Evolutionary conservation across 176 grass and related monocot genomes (phyloP).

Genomic region (Lolium multiflorum): DNA sequence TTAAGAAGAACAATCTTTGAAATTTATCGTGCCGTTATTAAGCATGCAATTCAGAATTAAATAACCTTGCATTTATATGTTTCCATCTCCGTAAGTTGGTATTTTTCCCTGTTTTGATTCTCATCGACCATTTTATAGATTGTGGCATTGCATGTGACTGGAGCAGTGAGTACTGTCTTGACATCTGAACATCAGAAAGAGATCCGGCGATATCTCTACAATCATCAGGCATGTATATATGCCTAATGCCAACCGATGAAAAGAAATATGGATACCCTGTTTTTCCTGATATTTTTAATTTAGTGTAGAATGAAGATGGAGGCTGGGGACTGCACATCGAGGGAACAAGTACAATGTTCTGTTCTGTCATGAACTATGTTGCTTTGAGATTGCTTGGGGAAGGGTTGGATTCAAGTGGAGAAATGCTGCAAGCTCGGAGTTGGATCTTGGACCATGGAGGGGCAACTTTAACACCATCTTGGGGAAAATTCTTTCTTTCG

Average conservation of each 20-base stretch:
- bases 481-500: constrained; percentile 96
- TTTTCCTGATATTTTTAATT: constrained; percentile 7
- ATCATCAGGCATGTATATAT: constrained; percentile 68
- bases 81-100: neutral
- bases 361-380: constrained; percentile 79
- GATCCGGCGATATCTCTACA: constrained; percentile 84
- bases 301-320: constrained; percentile 81
- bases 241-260: neutral
- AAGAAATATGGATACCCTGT: neutral
- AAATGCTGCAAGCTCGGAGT: constrained; percentile 73
- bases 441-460: constrained; percentile 93
- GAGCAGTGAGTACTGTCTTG: constrained; percentile 64
- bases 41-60: constrained; percentile 52
- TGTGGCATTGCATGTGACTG: constrained; percentile 62
- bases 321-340: constrained; percentile 97
- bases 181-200: constrained; percentile 72
- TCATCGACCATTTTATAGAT: neutral
- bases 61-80: neutral
- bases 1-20: neutral
- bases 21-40: neutral
- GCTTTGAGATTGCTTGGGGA: constrained; percentile 86
- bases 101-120: neutral
- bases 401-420: constrained; percentile 65
- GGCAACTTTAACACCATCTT: constrained; percentile 84
- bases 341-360: constrained; percentile 90